Conservation (phyloP, 768 basidiomycete genomes). For the Rhodotorula taiwanensis region DNA sequence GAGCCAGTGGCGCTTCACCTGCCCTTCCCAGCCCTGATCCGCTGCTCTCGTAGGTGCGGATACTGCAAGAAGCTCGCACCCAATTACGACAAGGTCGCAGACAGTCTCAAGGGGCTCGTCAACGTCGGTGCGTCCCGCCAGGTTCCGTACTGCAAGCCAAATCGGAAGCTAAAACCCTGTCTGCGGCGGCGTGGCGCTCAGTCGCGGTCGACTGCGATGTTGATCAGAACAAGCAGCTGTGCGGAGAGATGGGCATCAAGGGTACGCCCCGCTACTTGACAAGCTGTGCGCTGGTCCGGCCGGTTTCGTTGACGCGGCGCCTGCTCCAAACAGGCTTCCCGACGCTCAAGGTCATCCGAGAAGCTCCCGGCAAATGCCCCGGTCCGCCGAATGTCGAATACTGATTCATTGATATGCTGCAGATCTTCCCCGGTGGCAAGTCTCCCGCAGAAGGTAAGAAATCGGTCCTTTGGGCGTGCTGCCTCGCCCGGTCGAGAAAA, state of each 20-base stretch:
- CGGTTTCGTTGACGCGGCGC: too few species aligned
- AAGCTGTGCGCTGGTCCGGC: too few species aligned
- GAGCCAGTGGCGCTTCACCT: neutral
- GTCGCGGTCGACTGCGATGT: conserved; percentile 40
- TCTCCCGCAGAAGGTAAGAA: conserved; percentile 7
- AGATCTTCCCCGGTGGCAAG: conserved; percentile 35
- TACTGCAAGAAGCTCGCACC: conserved; percentile 34
- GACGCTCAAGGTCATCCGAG: conserved; percentile 40
- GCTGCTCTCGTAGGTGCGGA: conserved; percentile 11
- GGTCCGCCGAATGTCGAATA: too few species aligned
- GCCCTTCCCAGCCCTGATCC: neutral
- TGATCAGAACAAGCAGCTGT: conserved; percentile 39
- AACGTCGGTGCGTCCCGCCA: conserved; percentile 34
- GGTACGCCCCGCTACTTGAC: conserved; percentile 1
- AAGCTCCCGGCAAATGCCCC: too few species aligned
- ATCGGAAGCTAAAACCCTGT: too few species aligned
- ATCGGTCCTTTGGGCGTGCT: too few species aligned
- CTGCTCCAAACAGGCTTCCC: conserved; percentile 37
- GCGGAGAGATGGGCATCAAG: conserved; percentile 33
- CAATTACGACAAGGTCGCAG: conserved; percentile 26
- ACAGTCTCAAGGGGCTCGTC: conserved; percentile 39
- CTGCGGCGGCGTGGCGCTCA: conserved; percentile 1
- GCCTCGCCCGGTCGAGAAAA: too few species aligned
- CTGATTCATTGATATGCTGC: too few species aligned
- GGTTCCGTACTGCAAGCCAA: too few species aligned